Conservation (phyloP, 805 yeast species). For the Teunomyces cretensis region DNA sequence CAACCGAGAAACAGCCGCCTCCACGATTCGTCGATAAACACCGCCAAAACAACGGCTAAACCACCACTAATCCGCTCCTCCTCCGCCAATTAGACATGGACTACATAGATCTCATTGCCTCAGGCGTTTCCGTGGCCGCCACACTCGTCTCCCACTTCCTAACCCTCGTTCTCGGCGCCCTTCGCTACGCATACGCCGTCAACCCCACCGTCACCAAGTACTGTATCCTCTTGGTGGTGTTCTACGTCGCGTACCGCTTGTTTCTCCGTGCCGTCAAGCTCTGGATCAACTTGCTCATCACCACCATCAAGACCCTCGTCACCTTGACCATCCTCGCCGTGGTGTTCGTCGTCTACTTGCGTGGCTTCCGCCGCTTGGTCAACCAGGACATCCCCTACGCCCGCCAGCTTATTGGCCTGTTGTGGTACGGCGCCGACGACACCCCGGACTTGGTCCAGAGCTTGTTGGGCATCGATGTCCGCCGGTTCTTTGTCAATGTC, state of each 20-base stretch:
- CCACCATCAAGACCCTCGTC: conserved; percentile 18
- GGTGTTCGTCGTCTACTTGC: conserved; percentile 16
- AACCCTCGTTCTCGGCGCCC: conserved; percentile 11
- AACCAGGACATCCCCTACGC: conserved; percentile 15
- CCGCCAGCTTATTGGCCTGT: background rate
- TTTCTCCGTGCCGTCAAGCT: conserved; percentile 14
- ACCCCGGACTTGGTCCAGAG: background rate
- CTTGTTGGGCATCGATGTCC: background rate
- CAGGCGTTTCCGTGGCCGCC: conserved; percentile 9
- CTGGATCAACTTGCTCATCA: conserved; percentile 22
- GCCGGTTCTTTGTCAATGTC: background rate
- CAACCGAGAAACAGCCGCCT: background rate
- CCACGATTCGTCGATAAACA: background rate
- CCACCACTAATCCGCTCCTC: no score
- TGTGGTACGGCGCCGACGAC: background rate
- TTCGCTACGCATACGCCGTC: background rate
- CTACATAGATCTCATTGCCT: conserved; percentile 11
- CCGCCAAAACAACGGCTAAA: no score
- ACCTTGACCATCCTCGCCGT: conserved; percentile 13
- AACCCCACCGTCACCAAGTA: conserved; percentile 10
- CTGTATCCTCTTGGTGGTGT: conserved; percentile 11
- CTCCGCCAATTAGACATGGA: background rate
- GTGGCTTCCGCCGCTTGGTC: conserved; percentile 23
- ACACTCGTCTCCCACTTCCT: conserved; percentile 13
- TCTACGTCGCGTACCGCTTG: conserved; percentile 20